Evolutionary conservation across 768 basidiomycete species (phyloP).

Genomic region (Termitomyces sp.): DNA sequence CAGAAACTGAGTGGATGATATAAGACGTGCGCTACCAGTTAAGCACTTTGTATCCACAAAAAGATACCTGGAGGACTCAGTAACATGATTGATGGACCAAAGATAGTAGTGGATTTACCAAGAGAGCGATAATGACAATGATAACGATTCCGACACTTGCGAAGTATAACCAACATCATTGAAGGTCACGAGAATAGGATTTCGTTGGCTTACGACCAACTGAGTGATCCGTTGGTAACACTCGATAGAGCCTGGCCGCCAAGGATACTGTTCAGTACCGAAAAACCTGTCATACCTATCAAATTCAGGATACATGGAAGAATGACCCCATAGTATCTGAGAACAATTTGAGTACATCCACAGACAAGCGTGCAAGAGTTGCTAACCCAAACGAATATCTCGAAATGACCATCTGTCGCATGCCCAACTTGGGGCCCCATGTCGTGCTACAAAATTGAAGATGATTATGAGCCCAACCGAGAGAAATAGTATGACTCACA

Average conservation of each 20-base stretch:
- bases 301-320: conserved; percentile 59
- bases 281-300: conserved; percentile 63
- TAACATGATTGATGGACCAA: neutral
- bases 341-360: conserved; percentile 7
- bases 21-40: conserved; percentile 32
- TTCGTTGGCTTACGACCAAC: conserved; percentile 35
- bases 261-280: conserved; percentile 68
- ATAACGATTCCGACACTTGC: conserved; percentile 79
- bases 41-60: conserved; percentile 50
- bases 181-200: neutral
- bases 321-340: conserved; percentile 64
- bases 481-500: conserved; percentile 32
- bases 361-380: neutral
- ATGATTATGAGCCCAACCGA: neutral
- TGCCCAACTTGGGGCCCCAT: conserved; percentile 82
- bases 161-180: neutral
- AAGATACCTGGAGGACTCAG: conserved; percentile 40
- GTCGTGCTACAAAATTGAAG: conserved; percentile 35
- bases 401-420: conserved; percentile 84
- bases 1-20: neutral
- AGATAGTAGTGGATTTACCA: conserved; percentile 44
- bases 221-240: conserved; percentile 36
- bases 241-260: conserved; percentile 56
- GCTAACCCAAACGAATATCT: conserved; percentile 36
- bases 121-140: conserved; percentile 63